Evolutionary conservation across 2,329 filamentous ascomycete genomes (phyloP).

Genomic region (Mollisia scopiformis): DNA sequence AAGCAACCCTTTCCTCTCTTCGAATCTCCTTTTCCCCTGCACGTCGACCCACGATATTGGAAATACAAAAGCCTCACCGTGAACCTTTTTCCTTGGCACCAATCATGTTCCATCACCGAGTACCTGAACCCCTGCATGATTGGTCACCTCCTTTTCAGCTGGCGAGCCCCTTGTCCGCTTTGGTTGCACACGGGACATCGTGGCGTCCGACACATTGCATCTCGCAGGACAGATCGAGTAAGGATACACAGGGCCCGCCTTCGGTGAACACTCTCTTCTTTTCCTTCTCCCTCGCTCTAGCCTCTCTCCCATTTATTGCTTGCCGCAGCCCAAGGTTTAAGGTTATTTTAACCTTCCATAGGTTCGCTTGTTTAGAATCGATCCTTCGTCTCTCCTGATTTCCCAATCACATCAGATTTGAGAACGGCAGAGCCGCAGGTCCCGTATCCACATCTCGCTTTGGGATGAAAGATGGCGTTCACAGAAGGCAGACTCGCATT

Average conservation of each 20-base stretch:
- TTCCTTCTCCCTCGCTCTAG: background rate
- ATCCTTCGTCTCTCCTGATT: background rate
- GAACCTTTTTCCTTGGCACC: background rate
- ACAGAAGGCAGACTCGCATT: background rate
- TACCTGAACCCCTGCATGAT: background rate
- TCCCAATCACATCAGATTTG: background rate
- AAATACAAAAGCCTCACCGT: background rate
- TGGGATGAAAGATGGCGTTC: slow-evolving; percentile 7
- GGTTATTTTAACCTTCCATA: background rate
- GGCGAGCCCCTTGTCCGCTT: background rate
- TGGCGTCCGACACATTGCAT: background rate
- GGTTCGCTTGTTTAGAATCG: background rate
- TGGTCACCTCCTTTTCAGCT: background rate
- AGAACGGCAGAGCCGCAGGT: slow-evolving; percentile 7
- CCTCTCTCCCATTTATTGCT: background rate
- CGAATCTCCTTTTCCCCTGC: background rate
- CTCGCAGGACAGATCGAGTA: background rate
- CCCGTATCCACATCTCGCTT: slow-evolving; percentile 2
- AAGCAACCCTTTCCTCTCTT: background rate
- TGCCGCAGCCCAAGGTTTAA: background rate
- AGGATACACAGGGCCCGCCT: background rate
- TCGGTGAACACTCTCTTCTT: background rate
- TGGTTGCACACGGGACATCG: background rate
- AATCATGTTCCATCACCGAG: background rate
- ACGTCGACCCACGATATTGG: background rate